Conservation (phyloP, 176 grass and related monocot species). For the Panicum miliaceum region DNA sequence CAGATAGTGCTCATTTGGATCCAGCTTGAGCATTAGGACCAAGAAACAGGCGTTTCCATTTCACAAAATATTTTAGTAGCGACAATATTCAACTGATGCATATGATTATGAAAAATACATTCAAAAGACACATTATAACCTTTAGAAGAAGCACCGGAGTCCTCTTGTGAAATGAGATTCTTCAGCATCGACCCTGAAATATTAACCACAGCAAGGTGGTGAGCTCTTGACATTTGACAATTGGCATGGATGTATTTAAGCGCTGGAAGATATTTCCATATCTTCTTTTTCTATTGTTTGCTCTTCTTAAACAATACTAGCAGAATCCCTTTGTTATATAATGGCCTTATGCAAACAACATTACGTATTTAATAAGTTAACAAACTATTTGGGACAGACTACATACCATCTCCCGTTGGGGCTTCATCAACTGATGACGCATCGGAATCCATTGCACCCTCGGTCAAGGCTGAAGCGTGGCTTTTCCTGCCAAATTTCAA, state of each 20-base stretch:
- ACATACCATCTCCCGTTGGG: slow-evolving; percentile 64
- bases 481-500: slow-evolving; percentile 90
- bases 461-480: slow-evolving; percentile 50
- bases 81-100: neutral
- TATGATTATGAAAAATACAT: neutral
- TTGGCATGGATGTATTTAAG: neutral
- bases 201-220: slow-evolving; percentile 25
- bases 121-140: slow-evolving; percentile 33
- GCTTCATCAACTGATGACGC: slow-evolving; percentile 67
- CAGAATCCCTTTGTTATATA: neutral
- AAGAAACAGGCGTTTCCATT: neutral
- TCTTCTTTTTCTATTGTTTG: neutral
- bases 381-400: neutral
- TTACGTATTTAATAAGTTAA: slow-evolving; percentile 9
- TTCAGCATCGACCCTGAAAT: slow-evolving; percentile 70
- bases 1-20: neutral
- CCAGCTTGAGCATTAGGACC: neutral
- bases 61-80: neutral
- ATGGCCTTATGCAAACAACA: neutral
- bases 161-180: slow-evolving; percentile 66
- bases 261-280: neutral
- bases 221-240: neutral
- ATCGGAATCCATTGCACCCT: slow-evolving; percentile 56
- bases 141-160: slow-evolving; percentile 54
- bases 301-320: slow-evolving; percentile 3